Conservation (phyloP, 2,329 filamentous ascomycete genomes). For the Madurella fahalii region DNA sequence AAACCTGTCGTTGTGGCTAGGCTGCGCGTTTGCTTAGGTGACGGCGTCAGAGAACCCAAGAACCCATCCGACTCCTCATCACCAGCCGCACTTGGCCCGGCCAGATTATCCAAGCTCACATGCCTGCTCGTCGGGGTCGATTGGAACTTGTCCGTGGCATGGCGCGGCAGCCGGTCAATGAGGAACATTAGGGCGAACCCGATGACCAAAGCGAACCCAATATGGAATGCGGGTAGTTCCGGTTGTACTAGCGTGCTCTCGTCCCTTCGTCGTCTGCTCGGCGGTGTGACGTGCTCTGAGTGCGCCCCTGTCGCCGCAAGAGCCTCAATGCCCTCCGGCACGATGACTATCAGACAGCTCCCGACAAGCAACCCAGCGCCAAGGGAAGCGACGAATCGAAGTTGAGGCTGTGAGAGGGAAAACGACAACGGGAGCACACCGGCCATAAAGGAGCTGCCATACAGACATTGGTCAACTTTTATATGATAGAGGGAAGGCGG, state of each 20-base stretch:
- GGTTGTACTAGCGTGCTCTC: slow-evolving; percentile 34
- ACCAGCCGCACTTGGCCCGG: slow-evolving; percentile 31
- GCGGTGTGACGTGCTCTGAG: neutral
- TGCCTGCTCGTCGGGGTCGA: slow-evolving; percentile 68
- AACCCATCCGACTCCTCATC: slow-evolving; percentile 58
- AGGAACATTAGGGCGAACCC: slow-evolving; percentile 98
- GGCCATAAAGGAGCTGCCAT: slow-evolving; percentile 81
- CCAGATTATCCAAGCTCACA: slow-evolving; percentile 82
- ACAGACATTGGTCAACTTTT: slow-evolving; percentile 23
- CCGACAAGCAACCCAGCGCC: slow-evolving; percentile 93
- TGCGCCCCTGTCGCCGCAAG: slow-evolving; percentile 58
- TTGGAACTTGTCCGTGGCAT: slow-evolving; percentile 62
- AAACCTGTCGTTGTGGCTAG: slow-evolving; percentile 86
- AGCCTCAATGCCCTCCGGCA: slow-evolving; percentile 92
- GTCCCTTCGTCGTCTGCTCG: slow-evolving; percentile 1
- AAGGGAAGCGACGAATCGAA: slow-evolving; percentile 85
- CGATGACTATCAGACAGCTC: slow-evolving; percentile 93
- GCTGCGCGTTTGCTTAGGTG: slow-evolving; percentile 56
- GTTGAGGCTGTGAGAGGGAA: slow-evolving; percentile 77
- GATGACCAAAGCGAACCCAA: slow-evolving; percentile 79
- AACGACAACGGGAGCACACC: slow-evolving; percentile 88
- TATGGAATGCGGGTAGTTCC: slow-evolving; percentile 64
- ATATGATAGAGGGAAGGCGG: neutral
- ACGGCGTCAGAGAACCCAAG: slow-evolving; percentile 53
- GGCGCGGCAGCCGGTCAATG: slow-evolving; percentile 78